Base-by-base conservation (phyloP, 495 filamentous ascomycete genomes). In the Thozetella sp. region DNA sequence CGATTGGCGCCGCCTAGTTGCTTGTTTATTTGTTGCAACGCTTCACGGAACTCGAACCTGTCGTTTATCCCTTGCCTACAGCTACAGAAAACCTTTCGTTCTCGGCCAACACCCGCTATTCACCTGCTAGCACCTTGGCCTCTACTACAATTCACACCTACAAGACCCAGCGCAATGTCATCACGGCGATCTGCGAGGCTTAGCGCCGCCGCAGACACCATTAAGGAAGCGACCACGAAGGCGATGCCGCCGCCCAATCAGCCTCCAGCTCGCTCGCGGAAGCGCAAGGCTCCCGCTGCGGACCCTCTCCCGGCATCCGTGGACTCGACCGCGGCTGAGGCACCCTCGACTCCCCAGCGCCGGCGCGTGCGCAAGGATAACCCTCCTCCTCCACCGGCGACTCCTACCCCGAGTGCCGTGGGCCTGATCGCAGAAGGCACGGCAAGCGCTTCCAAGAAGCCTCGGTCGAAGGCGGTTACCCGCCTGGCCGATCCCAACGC, bases 121-220 rank as follows among this genome's bases (percentile, higher is more conserved):
- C 30, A 45, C 54, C 22, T 23, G 12, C 22, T 26, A 27, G 11
- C 17, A 12, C 22, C 27, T 46, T 45, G 24, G 0, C 13, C 3
- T n/a, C 30, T 1, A 12, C 20, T 25, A 23, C 25, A 43, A 19
- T 2, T 20, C 40, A 26, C 25, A 22, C 19, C 20, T 13, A 54
- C 34, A 40, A 13, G 11, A 19, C 9, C 34, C 12, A n/a, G 2
- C 25, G 70, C 53, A 34, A 86, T 88, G 85, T 75, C 84, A 54
- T 75, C 83, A 25, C 77, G 87, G 57, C 79, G 85, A 55, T 89
- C 86, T 19, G 76, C 83, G 17, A 81, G 87, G 30, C 65, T 90
- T 53, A 80, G 80, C 55, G 76, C 80, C 25, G 66, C 76, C 24
- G 68, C 75, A 52, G 61, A 63, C 20, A 55, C 55, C 15, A 22